A percentile compares a stretch with the other conserved stretches of the same genome.
Evolutionary conservation across 208 protist genomes (phyloP).

Genomic region (Crithidia mellificae): DNA sequence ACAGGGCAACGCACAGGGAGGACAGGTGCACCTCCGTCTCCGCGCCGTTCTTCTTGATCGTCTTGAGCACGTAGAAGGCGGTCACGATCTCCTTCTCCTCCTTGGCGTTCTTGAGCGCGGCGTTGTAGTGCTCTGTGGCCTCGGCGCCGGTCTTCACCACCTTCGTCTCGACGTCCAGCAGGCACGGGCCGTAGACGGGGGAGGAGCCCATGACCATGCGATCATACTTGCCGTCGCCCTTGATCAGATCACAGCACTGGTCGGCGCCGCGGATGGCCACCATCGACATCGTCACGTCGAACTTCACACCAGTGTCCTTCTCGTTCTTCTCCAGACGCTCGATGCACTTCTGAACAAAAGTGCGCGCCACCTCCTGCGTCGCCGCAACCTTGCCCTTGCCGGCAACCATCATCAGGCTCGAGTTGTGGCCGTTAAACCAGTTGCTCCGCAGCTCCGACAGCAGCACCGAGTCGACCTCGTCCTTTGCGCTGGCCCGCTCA

Average conservation of each 20-base stretch:
- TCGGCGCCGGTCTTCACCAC: conserved; percentile 38
- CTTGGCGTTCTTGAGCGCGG: conserved; percentile 45
- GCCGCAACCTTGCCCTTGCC: conserved; percentile 46
- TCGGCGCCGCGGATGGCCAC: conserved; percentile 51
- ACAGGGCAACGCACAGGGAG: conserved; percentile 64
- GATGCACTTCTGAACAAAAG: conserved; percentile 51
- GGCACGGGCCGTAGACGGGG: conserved; percentile 76
- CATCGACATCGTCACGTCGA: conserved; percentile 73
- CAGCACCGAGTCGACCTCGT: conserved; percentile 67
- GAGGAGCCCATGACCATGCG: conserved; percentile 61
- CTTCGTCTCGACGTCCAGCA: conserved; percentile 58
- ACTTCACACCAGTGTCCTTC: conserved; percentile 49
- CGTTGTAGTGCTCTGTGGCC: conserved; percentile 48
- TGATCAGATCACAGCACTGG: conserved; percentile 63
- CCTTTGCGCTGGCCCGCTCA: conserved; percentile 29
- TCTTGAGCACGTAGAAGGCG: conserved; percentile 76
- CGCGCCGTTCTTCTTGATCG: conserved; percentile 52
- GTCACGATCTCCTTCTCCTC: conserved; percentile 58
- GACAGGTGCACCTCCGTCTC: conserved; percentile 72
- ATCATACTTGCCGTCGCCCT: conserved; percentile 37
- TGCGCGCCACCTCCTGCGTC: conserved; percentile 36
- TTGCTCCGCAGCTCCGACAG: conserved; percentile 66
- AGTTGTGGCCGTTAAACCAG: conserved; percentile 80
- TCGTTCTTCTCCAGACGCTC: conserved; percentile 58
- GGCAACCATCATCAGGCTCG: conserved; percentile 53